Evolutionary conservation across 805 yeast species (phyloP).

Genomic region (Candida lessepsii): DNA sequence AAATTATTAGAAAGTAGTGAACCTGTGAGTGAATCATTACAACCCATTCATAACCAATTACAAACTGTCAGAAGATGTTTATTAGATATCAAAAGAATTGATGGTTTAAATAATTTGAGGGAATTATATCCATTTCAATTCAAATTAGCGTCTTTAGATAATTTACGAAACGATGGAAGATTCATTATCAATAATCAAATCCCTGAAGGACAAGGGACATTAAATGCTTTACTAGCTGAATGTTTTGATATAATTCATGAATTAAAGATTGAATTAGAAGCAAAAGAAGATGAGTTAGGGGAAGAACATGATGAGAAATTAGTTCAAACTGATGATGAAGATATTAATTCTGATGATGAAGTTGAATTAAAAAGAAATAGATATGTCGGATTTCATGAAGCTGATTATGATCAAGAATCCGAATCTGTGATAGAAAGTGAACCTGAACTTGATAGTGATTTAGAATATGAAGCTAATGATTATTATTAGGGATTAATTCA

Average conservation of each 20-base stretch:
- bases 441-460: conserved; percentile 15
- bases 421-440: conserved; percentile 33
- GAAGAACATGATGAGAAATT: conserved; percentile 11
- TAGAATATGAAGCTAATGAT: conserved; percentile 43
- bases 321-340: conserved; percentile 26
- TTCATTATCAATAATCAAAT: conserved; percentile 83
- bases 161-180: conserved; percentile 85
- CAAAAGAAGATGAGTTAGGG: conserved; percentile 40
- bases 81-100: conserved; percentile 86
- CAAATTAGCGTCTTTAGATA: conserved; percentile 88
- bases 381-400: conserved; percentile 44
- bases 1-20: conserved; percentile 87
- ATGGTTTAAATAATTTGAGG: conserved; percentile 82
- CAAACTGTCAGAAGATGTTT: conserved; percentile 89
- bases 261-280: conserved; percentile 80
- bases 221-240: conserved; percentile 85
- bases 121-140: conserved; percentile 95
- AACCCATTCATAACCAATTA: conserved; percentile 90
- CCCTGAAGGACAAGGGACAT: conserved; percentile 98
- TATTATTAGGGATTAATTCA: conserved; percentile 35
- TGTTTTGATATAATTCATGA: conserved; percentile 94
- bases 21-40: conserved; percentile 92
- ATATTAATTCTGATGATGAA: conserved; percentile 41
- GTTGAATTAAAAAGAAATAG: conserved; percentile 44
- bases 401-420: conserved; percentile 43